These are phyloP conservation scores for Whalleya microplaca DNA, from an alignment of 2,329 filamentous ascomycete species.

Conservation along the genomic window DNA sequence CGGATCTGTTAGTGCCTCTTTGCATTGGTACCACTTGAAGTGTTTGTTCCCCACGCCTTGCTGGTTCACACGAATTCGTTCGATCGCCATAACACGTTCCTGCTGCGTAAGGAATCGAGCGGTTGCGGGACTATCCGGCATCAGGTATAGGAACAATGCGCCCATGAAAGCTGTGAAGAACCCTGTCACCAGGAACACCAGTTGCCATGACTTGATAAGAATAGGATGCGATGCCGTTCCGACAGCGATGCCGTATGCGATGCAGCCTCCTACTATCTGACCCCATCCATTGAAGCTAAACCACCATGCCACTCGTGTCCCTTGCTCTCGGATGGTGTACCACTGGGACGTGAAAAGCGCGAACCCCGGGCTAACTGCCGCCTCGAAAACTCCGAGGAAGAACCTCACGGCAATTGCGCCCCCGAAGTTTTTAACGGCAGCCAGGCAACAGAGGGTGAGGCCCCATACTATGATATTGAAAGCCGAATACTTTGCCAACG, in stretches of 20 bases:
- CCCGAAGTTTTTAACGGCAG: conserved; percentile 42
- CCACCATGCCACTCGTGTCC: conserved; percentile 35
- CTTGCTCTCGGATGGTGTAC: conserved; percentile 38
- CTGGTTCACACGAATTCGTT: conserved; percentile 64
- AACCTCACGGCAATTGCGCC: conserved; percentile 45
- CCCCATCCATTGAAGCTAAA: conserved; percentile 41
- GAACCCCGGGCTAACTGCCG: conserved; percentile 38
- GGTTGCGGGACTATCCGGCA: conserved; percentile 44
- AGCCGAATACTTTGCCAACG: conserved; percentile 68
- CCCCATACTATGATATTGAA: conserved; percentile 69
- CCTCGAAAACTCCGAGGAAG: conserved; percentile 47
- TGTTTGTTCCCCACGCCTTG: conserved; percentile 72
- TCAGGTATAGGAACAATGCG: conserved; percentile 51
- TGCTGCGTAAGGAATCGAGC: conserved; percentile 55
- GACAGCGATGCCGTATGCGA: conserved; percentile 50
- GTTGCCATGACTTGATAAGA: conserved; percentile 66
- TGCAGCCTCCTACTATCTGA: conserved; percentile 44
- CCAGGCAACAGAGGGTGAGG: conserved; percentile 34
- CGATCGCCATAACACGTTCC: conserved; percentile 57
- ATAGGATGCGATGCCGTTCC: conserved; percentile 47
- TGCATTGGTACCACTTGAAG: conserved; percentile 65
- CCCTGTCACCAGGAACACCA: conserved; percentile 59
- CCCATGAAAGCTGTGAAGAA: conserved; percentile 55
- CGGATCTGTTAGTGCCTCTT: conserved; percentile 42
- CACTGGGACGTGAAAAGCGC: conserved; percentile 40